These are phyloP conservation scores for Fusarium anthophilum DNA, from an alignment of 2,329 filamentous ascomycete species.

Conservation along the genomic window DNA sequence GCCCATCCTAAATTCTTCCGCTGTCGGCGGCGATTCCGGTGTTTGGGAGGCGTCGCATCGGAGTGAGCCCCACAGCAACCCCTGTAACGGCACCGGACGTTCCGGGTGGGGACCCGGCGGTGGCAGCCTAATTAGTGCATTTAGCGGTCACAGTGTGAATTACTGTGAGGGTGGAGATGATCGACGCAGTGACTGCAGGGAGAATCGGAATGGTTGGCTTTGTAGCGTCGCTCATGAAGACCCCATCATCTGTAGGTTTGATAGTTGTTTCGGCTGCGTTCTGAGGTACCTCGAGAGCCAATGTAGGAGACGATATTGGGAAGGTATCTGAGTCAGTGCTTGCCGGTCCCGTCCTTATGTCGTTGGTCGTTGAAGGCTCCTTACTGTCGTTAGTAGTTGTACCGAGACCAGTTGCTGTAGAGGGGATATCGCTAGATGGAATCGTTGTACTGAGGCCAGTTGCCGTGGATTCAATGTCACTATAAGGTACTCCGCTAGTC, in stretches of 20 bases:
- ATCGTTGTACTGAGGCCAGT: background rate
- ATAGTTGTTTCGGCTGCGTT: background rate
- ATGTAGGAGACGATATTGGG: background rate
- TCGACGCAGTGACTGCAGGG: background rate
- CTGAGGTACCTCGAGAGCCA: background rate
- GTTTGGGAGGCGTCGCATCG: background rate
- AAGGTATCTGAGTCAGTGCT: background rate
- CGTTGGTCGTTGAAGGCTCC: no score
- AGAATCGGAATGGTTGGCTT: background rate
- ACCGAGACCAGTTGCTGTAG: no score
- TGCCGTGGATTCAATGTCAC: background rate
- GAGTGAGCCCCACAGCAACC: background rate
- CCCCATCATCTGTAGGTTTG: background rate
- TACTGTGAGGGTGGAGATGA: background rate
- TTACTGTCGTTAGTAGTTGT: background rate
- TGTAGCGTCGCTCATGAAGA: background rate
- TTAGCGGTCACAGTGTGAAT: background rate
- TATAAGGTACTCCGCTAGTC: background rate
- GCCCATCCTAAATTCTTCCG: background rate
- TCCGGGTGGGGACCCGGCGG: background rate
- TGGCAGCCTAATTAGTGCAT: background rate
- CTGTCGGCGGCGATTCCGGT: background rate
- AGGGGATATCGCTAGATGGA: no score
- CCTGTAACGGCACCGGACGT: background rate
- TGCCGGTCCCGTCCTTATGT: background rate